Base-by-base conservation (phyloP, 2,329 filamentous ascomycete genomes). In the Cladosporium sp. region DNA sequence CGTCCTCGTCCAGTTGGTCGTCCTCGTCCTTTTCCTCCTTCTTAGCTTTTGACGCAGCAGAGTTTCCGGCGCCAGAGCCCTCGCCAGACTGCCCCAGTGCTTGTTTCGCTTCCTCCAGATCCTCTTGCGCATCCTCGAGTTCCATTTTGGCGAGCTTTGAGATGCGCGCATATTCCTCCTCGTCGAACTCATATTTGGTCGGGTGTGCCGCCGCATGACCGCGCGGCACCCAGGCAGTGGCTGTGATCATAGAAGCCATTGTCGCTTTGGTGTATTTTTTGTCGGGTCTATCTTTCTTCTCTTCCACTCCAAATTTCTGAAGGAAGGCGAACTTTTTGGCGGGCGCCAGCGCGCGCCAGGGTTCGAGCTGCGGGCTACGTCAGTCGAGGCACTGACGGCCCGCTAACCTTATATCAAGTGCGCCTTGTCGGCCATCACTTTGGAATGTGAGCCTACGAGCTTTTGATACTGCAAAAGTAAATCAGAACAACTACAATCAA, bases 111-210 rank as follows among this genome's bases (percentile, higher is more conserved):
- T 86, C 83, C 57, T 85, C 81, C 54, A 95, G 72, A 63, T 93
- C 91, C 22, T 91, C 87, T 63, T 92, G 85, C 20, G 93, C 93
- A 70, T 97, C 93, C 64, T 96, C 88, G 27, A 96, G 79, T 71
- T 95, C 86, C 39, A 76, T 65, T 56, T 75, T 75, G n/a, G 73
- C 73, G 22, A 76, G 68, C 61, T 76, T 70, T 29, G 72, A 69
- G 53, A 77, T 77, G 48, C 74, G 68, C 52, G 69, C 70, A 54
- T 73, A 76, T 55, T 77, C 74, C 56, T 75, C 73, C 51, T 76
- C 74, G 63, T 76, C 72, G 59, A 77, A 75, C 29, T 69, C 66
- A 53, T 76, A 76, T 59, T 72, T 72, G 7, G 68, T 69, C 0
- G 74, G 74, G 49, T 74, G 74, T 33, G 72, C 70, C 25, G 74